Evolutionary conservation across 768 basidiomycete genomes (phyloP), one percentile per base, ranked within the genome.

Genomic region (Tremella fuciformis): DNA sequence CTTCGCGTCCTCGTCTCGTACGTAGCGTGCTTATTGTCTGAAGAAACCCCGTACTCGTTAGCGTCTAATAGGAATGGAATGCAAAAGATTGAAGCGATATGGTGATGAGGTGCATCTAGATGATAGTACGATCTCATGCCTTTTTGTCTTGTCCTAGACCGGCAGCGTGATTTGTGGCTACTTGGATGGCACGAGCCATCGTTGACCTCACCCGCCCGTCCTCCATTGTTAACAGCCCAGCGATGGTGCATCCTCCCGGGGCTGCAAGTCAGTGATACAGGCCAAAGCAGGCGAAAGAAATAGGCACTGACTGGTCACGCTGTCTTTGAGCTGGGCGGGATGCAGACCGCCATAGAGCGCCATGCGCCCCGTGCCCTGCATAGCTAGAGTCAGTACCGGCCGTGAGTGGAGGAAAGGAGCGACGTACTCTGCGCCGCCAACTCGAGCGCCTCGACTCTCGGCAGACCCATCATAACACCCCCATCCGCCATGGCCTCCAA

Each of bases 381-480:
- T 78, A 24, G 91, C 93, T 97, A 29, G 21, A 18, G 38, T 19
- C 34, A 34, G 22, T 15, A 18, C 44, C 37, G 6, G 26, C 41
- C 26, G 18, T 50, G 34, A 3, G 29, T 18, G 29, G 6, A 21
- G 38, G 22, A 8, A 26, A 15, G 16, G 26, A 50, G 8, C 7
- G 15, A 78, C 85, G 69, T 73, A 96, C 94, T 91, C 79, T 99
- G 96, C 46, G 94, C 85, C 50, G 96, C 94, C 52, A 99, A 79
- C 75, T 99, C 96, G 42, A 98, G 78, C 3, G 96, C 92, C 77
- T 97, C 96, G 1, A 85, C 84, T 61, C 96, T 82, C 2, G 96
- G 96, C 52, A 99, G 79, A 26, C 96, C 96, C 96, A 98, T 98
- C 94, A 99, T 98, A 47, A 98, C 96, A 44, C 92, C 96, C 24